These are phyloP conservation scores for Samsoniella hepiali DNA, from an alignment of 2,329 filamentous ascomycete species.

Conservation along the genomic window DNA sequence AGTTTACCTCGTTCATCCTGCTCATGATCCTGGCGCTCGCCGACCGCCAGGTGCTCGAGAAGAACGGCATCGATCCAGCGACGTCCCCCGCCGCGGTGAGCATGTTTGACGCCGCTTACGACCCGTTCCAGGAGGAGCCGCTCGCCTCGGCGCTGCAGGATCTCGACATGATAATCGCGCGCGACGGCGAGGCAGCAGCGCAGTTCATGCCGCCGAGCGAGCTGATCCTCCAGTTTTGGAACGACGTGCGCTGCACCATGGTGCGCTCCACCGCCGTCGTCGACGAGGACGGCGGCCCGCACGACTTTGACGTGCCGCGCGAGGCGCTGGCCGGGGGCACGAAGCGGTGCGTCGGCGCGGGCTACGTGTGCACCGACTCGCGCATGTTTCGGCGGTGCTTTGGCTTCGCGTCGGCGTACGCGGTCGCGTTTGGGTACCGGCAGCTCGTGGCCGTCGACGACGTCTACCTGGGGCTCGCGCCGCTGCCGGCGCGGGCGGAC, in stretches of 20 bases:
- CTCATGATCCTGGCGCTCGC: conserved; percentile 31
- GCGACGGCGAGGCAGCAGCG: conserved; percentile 21
- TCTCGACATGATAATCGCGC: conserved; percentile 22
- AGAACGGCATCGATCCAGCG: conserved; percentile 27
- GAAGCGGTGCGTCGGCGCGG: conserved; percentile 23
- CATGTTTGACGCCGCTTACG: conserved; percentile 20
- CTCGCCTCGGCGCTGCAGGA: conserved; percentile 21
- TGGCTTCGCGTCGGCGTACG: conserved; percentile 23
- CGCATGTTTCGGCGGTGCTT: conserved; percentile 22
- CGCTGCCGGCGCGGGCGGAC: conserved; percentile 19
- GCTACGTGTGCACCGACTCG: conserved; percentile 20
- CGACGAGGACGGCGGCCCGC: conserved; percentile 19
- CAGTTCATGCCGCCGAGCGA: conserved; percentile 21
- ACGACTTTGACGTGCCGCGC: conserved; percentile 23
- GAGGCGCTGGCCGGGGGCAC: conserved; percentile 20
- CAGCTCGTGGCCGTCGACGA: conserved; percentile 25
- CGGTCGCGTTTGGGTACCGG: conserved; percentile 24
- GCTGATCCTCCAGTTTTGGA: conserved; percentile 24
- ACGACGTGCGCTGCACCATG: conserved; percentile 23
- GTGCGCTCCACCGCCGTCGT: conserved; percentile 20
- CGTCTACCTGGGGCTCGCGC: conserved; percentile 22
- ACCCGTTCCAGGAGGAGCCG: conserved; percentile 23
- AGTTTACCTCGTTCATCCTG: conserved; percentile 25
- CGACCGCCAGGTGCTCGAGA: conserved; percentile 32
- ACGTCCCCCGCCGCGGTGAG: conserved; percentile 13